Conservation (phyloP, 306 rosid species). For the Vigna trinervia region DNA sequence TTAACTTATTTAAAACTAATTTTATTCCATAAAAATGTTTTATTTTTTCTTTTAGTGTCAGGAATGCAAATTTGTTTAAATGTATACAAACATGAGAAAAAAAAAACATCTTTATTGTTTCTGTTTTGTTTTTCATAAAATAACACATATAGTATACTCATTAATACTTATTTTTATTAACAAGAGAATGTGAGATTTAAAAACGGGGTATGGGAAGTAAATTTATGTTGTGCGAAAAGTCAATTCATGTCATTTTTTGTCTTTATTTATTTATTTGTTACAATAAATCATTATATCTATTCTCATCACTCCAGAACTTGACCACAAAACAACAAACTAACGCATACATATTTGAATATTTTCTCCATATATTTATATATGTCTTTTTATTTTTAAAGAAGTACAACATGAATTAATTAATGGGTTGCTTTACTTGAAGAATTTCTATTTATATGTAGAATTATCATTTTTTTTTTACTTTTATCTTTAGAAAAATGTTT, state of each 20-base stretch:
- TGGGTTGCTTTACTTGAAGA: not conserved
- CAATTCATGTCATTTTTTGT: not conserved
- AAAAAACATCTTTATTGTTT: not conserved
- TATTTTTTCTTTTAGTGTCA: too few relatives aligned
- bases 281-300: not conserved
- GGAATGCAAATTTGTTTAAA: too few relatives aligned
- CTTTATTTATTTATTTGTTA: constrained; percentile 3
- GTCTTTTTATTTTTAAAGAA: not conserved
- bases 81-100: too few relatives aligned
- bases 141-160: not conserved
- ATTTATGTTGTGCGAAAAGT: not conserved
- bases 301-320: not conserved
- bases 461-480: not conserved
- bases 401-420: not conserved
- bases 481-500: too few relatives aligned
- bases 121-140: not conserved
- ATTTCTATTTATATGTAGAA: not conserved
- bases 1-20: too few relatives aligned
- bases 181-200: not conserved
- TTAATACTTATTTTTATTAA: not conserved
- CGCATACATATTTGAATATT: not conserved
- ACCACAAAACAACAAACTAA: not conserved
- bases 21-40: too few relatives aligned
- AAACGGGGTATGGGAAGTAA: not conserved
- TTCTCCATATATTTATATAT: not conserved